phyloP scores from a whole-genome alignment of 225 moss, liverwort and hornwort genomes.

The Physcomitrellopsis africana region DNA sequence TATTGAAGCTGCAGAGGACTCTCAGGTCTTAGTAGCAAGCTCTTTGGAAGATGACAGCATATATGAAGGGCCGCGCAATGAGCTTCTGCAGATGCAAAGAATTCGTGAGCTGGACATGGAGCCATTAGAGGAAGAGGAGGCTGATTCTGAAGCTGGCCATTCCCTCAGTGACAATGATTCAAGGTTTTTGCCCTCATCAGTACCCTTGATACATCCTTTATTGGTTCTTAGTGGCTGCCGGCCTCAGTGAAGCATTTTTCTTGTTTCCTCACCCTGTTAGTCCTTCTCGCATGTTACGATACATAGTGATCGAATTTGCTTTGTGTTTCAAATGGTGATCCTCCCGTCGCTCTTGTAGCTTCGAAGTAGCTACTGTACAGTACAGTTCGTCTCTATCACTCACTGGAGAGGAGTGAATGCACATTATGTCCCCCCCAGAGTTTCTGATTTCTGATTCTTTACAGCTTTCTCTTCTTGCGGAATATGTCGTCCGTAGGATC shows the following conservation, averaged over 20 bases:
- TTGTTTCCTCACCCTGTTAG: neutral
- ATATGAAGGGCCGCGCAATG: constrained; percentile 23
- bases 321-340: neutral
- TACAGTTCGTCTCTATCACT: neutral
- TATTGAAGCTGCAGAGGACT: constrained; percentile 1
- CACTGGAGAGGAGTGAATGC: neutral
- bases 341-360: neutral
- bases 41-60: constrained; percentile 22
- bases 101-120: constrained; percentile 53
- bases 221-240: neutral
- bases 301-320: neutral
- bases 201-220: neutral
- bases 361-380: neutral
- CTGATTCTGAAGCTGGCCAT: constrained; percentile 57
- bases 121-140: constrained; percentile 77
- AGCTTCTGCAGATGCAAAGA: constrained; percentile 45
- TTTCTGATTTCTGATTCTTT: constrained; percentile 12
- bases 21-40: neutral
- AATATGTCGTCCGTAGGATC: neutral
- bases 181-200: constrained; percentile 39
- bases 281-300: constrained; percentile 1
- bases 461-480: neutral
- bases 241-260: neutral
- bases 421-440: constrained; percentile 10
- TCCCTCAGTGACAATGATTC: constrained; percentile 63